phyloP scores from a whole-genome alignment of 2,329 filamentous ascomycete genomes.

The Hypoxylon sp. region DNA sequence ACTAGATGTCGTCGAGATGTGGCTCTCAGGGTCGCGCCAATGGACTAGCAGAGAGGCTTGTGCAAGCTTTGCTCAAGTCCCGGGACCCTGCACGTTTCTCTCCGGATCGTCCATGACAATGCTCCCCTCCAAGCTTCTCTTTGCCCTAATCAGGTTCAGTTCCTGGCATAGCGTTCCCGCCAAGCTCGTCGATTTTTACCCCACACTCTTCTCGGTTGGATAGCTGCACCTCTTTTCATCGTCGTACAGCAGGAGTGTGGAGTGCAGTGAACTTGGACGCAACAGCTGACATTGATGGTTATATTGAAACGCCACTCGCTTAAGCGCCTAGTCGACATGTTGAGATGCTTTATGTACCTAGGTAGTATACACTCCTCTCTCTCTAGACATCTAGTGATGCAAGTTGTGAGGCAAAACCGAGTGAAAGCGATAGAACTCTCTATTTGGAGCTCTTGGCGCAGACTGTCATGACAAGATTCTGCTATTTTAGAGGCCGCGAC shows the following conservation, averaged over 20 bases:
- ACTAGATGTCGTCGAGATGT: slow-evolving; percentile 35
- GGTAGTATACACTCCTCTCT: not conserved
- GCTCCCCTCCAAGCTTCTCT: slow-evolving; percentile 40
- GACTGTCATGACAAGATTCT: slow-evolving; percentile 41
- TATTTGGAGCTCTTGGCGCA: slow-evolving; percentile 43
- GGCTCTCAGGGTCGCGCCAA: slow-evolving; percentile 42
- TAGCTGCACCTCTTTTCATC: slow-evolving; percentile 46
- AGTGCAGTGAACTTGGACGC: slow-evolving; percentile 51
- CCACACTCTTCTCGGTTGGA: slow-evolving; percentile 50
- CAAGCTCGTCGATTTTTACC: slow-evolving; percentile 49
- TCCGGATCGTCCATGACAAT: slow-evolving; percentile 51
- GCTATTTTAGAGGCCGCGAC: slow-evolving; percentile 41
- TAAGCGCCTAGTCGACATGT: slow-evolving; percentile 50
- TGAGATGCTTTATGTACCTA: slow-evolving; percentile 31
- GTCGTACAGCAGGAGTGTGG: slow-evolving; percentile 51
- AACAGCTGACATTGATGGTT: slow-evolving; percentile 50
- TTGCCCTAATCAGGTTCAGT: slow-evolving; percentile 46
- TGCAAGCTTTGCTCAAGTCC: slow-evolving; percentile 45
- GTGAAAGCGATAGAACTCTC: slow-evolving; percentile 49
- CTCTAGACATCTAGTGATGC: slow-evolving; percentile 47
- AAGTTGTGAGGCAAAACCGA: slow-evolving; percentile 51
- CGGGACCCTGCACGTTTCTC: slow-evolving; percentile 49
- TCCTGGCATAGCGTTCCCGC: slow-evolving; percentile 47
- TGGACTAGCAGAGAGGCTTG: slow-evolving; percentile 27
- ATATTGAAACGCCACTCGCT: slow-evolving; percentile 53